Evolutionary conservation across 345 rosid genomes (phyloP).

Genomic region (Eucalyptus sp.): DNA sequence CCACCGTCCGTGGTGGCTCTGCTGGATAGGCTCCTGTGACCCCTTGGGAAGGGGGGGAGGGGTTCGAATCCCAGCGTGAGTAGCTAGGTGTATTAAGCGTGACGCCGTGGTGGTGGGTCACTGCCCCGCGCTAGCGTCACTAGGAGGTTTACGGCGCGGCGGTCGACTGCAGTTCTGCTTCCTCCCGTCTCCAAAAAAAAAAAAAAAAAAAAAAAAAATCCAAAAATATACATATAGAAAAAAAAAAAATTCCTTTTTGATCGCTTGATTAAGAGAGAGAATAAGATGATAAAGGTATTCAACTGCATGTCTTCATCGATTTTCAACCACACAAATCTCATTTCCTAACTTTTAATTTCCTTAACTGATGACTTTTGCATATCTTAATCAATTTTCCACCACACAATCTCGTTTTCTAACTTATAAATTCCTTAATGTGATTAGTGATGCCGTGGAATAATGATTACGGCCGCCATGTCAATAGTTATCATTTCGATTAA

Average conservation of each 20-base stretch:
- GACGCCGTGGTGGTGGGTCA: no score
- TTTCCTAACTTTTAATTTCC: neutral
- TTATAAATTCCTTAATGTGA: neutral
- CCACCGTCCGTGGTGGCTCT: no score
- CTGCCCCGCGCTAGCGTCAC: no score
- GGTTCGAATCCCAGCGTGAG: no score
- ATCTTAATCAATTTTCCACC: neutral
- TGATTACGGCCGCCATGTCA: rapidly evolving
- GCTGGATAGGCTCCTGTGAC: no score
- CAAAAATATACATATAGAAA: neutral
- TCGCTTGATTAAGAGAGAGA: neutral
- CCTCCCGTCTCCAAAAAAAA: no score
- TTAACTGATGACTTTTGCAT: neutral
- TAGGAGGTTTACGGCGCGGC: no score
- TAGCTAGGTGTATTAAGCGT: no score
- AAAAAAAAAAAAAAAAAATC: no score
- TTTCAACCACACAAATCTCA: neutral
- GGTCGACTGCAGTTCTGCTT: no score
- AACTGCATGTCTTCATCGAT: neutral
- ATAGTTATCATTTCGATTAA: neutral
- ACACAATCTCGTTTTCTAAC: neutral
- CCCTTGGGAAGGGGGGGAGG: no score
- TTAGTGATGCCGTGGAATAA: neutral
- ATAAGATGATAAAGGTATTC: neutral
- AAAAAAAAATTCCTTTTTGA: neutral